Evolutionary conservation across 148 eudicot species (phyloP), one percentile per base, ranked within the genome.

Genomic region (Hydrangea macrophylla): DNA sequence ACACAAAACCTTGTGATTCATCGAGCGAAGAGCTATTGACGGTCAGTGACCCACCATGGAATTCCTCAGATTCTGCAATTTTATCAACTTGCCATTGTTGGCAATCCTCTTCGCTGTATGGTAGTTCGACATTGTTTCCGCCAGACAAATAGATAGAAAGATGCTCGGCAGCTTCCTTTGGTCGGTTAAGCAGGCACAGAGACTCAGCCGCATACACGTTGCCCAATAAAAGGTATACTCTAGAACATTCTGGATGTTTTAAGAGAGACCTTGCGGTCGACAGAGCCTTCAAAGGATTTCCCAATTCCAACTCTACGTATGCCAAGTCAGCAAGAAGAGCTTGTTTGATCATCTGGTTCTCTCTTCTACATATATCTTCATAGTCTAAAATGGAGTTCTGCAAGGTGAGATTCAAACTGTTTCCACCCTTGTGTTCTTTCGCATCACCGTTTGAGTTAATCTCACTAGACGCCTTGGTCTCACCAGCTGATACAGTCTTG

Each of bases 201-300:
- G 98, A 90, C 72, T 93, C 98, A 0, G 98, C 96, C 42, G 90
- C 92, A 69, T 90, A 90, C 30, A 93, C 64, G 68, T 81, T 86
- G 17, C 86, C 97, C 57, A 81, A 75, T 59, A 86, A 94, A 32
- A 79, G 67, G 39, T 84, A 79, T 64, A 87, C 78, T 75, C 75
- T 85, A 40, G 91, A 84, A 76, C 96, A 85, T 68, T 85, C 92
- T 0, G 82, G 79, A 60, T 88, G 71, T 68, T 77, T 73, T 67
- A 88, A 70, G 35, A 94, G 88, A 65, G 87, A 76, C 39, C 74
- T 81, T 65, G 96, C 91, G 9, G 74, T 64, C 3, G 89, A 71
- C 17, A 94, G 83, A 55, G 99, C 96, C 70, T 75, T 83, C 58
- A 82, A 55, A 65, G 97, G 85, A 77, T 88, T 84, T 57, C 85